Conservation (phyloP, 1,139 yeast species). For the Pichia sp. region DNA sequence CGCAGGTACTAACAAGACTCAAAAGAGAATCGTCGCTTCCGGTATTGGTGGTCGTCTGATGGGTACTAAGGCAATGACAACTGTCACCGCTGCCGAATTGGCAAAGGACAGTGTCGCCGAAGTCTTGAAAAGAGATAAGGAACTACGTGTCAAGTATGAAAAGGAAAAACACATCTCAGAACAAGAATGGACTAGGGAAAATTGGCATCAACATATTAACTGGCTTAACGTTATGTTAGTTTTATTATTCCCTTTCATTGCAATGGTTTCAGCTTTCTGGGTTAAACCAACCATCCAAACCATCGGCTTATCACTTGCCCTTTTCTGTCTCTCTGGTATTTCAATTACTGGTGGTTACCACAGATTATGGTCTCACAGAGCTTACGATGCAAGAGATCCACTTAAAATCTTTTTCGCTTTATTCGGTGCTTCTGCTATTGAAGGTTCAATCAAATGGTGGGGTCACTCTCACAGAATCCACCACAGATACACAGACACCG, state of each 20-base stretch:
- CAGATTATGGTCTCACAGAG: conserved; percentile 84
- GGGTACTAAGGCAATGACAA: conserved; percentile 75
- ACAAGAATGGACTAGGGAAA: conserved; percentile 80
- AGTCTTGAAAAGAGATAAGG: conserved; percentile 54
- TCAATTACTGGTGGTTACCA: conserved; percentile 98
- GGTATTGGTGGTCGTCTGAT: conserved; percentile 75
- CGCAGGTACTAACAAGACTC: conserved; percentile 75
- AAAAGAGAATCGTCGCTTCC: conserved; percentile 70
- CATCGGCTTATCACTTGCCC: conserved; percentile 52
- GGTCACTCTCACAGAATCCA: conserved; percentile 96
- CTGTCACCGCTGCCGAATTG: conserved; percentile 62
- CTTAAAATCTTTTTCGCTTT: conserved; percentile 72
- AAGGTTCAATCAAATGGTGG: conserved; percentile 99
- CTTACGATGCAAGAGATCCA: conserved; percentile 75
- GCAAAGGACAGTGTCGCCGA: conserved; percentile 52
- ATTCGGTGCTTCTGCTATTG: conserved; percentile 93
- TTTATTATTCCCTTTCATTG: conserved; percentile 64
- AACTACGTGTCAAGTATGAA: conserved; percentile 47
- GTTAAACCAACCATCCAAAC: conserved; percentile 66
- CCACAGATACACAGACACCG: conserved; percentile 96
- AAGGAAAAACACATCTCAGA: conserved; percentile 77
- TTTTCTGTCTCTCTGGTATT: conserved; percentile 74
- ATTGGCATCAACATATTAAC: conserved; percentile 88
- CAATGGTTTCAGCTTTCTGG: conserved; percentile 48
- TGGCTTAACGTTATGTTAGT: conserved; percentile 91